phyloP scores from a whole-genome alignment of 2,329 filamentous ascomycete genomes.

The Periglandula ipomoeae region DNA sequence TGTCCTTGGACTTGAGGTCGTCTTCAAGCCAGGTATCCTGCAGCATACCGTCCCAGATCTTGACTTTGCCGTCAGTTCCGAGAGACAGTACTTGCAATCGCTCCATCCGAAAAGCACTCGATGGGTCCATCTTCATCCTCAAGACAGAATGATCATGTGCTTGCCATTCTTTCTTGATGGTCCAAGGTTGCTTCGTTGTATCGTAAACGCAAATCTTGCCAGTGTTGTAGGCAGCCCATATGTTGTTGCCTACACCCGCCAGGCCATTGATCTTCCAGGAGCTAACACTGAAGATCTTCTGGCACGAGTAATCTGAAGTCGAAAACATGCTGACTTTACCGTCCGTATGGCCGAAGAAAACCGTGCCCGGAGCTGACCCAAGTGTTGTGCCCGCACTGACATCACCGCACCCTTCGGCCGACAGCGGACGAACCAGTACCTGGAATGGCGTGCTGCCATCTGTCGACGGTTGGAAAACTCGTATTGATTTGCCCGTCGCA shows the following conservation, averaged over 20 bases:
- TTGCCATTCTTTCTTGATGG: slow-evolving; percentile 87
- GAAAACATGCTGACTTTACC: slow-evolving; percentile 95
- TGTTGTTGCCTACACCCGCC: slow-evolving; percentile 65
- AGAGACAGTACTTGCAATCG: slow-evolving; percentile 78
- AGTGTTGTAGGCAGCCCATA: slow-evolving; percentile 94
- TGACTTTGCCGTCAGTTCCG: slow-evolving; percentile 76
- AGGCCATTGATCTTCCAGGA: slow-evolving; percentile 92
- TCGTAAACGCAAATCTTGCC: slow-evolving; percentile 94
- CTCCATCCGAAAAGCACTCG: slow-evolving; percentile 78
- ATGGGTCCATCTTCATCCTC: slow-evolving; percentile 66
- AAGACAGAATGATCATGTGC: slow-evolving; percentile 79
- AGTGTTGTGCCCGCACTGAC: slow-evolving; percentile 76
- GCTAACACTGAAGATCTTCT: slow-evolving; percentile 78
- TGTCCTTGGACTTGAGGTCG: slow-evolving; percentile 76
- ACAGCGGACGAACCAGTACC: slow-evolving; percentile 61
- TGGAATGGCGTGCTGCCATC: slow-evolving; percentile 65
- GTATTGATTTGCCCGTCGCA: slow-evolving; percentile 76
- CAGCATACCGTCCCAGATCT: slow-evolving; percentile 85
- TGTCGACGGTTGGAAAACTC: slow-evolving; percentile 68
- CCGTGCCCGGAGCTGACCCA: slow-evolving; percentile 63
- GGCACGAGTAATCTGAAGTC: slow-evolving; percentile 61
- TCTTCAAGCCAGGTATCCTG: slow-evolving; percentile 91
- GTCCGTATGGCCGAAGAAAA: slow-evolving; percentile 87
- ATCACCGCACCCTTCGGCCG: slow-evolving; percentile 68
- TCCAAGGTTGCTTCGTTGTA: slow-evolving; percentile 72